Percentiles rank a stretch among this genome's conserved stretches.
Conservation (phyloP, 306 rosid genomes). For the Gastrolobium villosum region DNA sequence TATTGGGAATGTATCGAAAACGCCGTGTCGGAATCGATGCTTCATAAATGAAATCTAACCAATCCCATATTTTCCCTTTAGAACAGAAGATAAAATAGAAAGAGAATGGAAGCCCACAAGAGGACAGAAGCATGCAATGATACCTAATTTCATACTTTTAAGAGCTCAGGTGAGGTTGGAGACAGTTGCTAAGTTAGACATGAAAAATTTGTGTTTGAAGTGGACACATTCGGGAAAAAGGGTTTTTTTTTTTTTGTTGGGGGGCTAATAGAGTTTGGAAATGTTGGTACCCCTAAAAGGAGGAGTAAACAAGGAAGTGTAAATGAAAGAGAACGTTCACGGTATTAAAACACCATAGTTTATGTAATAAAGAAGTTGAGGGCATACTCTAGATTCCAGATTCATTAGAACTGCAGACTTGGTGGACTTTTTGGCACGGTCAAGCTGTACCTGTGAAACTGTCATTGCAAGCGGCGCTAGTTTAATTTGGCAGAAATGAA, state of each 20-base stretch:
- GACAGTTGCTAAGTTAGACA: neutral
- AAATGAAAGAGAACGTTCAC: neutral
- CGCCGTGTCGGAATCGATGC: no score
- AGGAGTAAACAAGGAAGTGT: constrained; percentile 21
- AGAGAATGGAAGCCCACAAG: neutral
- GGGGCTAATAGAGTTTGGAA: neutral
- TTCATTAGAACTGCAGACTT: constrained; percentile 97
- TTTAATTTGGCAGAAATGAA: constrained; percentile 7
- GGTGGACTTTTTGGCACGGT: constrained; percentile 90
- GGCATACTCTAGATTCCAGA: constrained; percentile 90
- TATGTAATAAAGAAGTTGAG: constrained; percentile 31
- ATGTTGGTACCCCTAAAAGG: neutral
- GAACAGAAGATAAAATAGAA: neutral
- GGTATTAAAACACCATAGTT: constrained; percentile 11
- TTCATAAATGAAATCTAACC: constrained; percentile 30
- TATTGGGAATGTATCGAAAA: no score
- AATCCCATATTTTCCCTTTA: neutral
- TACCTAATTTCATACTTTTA: neutral
- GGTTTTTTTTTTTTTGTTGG: neutral
- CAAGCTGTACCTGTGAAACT: constrained; percentile 85
- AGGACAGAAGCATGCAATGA: constrained; percentile 14
- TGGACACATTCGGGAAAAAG: neutral
- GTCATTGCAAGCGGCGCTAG: constrained; percentile 44
- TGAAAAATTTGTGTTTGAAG: neutral
- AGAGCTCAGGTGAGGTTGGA: neutral